Percentiles rank a stretch among this genome's conserved stretches.
phyloP scores from a whole-genome alignment of 192 early-diverging fungal genomes.

The Spizellomyces sp. region DNA sequence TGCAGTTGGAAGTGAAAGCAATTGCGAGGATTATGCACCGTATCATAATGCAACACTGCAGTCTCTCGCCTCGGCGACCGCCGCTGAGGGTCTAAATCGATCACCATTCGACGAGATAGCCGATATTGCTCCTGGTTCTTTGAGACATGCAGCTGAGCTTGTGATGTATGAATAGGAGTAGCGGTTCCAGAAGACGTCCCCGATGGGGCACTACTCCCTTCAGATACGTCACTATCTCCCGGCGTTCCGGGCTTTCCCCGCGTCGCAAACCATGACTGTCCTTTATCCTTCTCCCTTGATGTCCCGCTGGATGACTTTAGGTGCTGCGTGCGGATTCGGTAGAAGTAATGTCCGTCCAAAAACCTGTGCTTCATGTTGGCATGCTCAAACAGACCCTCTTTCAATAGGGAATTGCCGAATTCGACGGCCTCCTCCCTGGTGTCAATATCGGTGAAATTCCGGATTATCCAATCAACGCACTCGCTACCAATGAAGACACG shows the following conservation, averaged over 20 bases:
- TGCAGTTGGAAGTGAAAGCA: slow-evolving; percentile 94
- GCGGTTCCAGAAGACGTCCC: neutral
- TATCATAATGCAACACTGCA: slow-evolving; percentile 87
- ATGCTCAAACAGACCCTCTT: slow-evolving; percentile 71
- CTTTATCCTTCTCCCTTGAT: slow-evolving; percentile 3
- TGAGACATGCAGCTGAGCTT: neutral
- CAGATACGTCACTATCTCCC: neutral
- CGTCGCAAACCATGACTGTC: slow-evolving; percentile 9
- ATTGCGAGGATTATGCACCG: slow-evolving; percentile 80
- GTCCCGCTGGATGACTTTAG: neutral
- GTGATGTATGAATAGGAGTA: neutral
- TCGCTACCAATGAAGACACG: slow-evolving; percentile 80
- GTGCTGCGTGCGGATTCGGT: slow-evolving; percentile 52
- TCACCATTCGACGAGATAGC: slow-evolving; percentile 67
- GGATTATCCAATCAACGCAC: slow-evolving; percentile 85
- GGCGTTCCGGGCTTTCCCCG: neutral
- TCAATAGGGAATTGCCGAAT: slow-evolving; percentile 77
- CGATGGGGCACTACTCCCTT: neutral
- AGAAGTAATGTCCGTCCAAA: slow-evolving; percentile 91
- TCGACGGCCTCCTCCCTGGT: slow-evolving; percentile 75
- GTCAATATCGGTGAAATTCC: slow-evolving; percentile 72
- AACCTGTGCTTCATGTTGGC: slow-evolving; percentile 63
- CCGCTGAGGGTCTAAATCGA: slow-evolving; percentile 85
- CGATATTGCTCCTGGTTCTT: slow-evolving; percentile 40
- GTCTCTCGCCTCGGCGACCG: slow-evolving; percentile 77